A percentile compares a stretch with the other conserved stretches of the same genome.
Conservation (phyloP, 768 basidiomycete species). For the Hygrophoropsis aurantiaca region DNA sequence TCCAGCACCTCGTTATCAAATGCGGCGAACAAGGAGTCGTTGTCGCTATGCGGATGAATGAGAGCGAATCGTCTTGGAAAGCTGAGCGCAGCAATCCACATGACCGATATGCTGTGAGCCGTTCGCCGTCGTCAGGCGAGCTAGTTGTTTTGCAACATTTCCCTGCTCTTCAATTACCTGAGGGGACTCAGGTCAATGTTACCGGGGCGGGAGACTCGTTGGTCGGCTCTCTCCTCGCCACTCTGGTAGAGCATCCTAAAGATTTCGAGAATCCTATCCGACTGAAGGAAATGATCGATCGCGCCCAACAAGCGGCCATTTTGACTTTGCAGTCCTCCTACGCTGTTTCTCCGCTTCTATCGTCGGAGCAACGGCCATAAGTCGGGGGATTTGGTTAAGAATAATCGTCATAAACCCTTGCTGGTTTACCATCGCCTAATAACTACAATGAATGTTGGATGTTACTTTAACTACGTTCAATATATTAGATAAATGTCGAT, state of each 20-base stretch:
- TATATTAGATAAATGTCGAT: no score
- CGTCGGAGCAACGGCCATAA: no score
- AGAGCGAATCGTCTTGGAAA: conserved; percentile 52
- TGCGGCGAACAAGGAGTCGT: conserved; percentile 72
- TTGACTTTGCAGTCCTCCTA: conserved; percentile 55
- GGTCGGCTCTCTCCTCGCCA: conserved; percentile 79
- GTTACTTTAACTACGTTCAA: no score
- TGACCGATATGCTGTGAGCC: conserved; percentile 51
- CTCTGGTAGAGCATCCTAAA: conserved; percentile 44
- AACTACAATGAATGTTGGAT: no score
- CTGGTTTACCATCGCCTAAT: no score
- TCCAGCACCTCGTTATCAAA: conserved; percentile 83
- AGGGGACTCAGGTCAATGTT: conserved; percentile 54
- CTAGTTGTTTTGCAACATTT: conserved; percentile 72
- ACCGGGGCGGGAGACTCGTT: conserved; percentile 94
- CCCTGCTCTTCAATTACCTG: conserved; percentile 49
- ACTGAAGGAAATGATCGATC: conserved; percentile 45
- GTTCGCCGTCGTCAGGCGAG: conserved; percentile 42
- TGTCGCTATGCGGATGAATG: conserved; percentile 54
- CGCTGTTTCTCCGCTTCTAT: conserved; percentile 69
- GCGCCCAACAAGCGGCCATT: conserved; percentile 66
- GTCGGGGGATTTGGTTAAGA: no score
- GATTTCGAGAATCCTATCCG: conserved; percentile 45
- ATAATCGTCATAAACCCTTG: no score
- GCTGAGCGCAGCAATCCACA: conserved; percentile 45